Evolutionary conservation across 2,329 filamentous ascomycete species (phyloP).

Genomic region (Stachybotrys chartarum): DNA sequence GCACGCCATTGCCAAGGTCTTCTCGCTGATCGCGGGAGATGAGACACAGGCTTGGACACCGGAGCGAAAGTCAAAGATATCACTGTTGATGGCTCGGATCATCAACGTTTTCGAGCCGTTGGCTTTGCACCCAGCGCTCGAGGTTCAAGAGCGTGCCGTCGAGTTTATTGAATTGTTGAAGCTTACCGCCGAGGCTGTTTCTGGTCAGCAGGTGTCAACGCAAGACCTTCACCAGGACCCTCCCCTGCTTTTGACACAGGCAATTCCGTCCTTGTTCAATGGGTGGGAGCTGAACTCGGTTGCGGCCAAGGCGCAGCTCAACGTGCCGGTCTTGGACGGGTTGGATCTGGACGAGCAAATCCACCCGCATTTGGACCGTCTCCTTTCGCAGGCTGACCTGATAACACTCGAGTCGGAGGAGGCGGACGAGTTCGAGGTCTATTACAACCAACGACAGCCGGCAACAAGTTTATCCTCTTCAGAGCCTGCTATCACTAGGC

Average conservation of each 20-base stretch:
- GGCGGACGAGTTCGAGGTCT: constrained; percentile 60
- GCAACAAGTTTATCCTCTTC: constrained; percentile 43
- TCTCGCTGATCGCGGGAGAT: constrained; percentile 63
- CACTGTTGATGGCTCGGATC: constrained; percentile 73
- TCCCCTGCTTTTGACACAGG: constrained; percentile 80
- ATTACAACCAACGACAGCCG: constrained; percentile 52
- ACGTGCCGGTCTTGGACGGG: constrained; percentile 71
- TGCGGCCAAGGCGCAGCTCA: constrained; percentile 70
- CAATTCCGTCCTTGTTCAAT: constrained; percentile 79
- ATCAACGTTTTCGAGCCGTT: constrained; percentile 76
- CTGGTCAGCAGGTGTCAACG: constrained; percentile 54
- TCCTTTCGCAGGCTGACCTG: constrained; percentile 56
- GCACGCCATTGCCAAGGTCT: constrained; percentile 81
- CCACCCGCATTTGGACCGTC: constrained; percentile 60
- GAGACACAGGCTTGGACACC: constrained; percentile 62
- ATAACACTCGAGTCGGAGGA: constrained; percentile 42
- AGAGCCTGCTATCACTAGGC: constrained; percentile 45
- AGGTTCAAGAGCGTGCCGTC: constrained; percentile 91
- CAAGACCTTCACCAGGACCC: constrained; percentile 54
- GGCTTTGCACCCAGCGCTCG: constrained; percentile 74
- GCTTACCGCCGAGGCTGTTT: constrained; percentile 73
- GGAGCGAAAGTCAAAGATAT: constrained; percentile 65
- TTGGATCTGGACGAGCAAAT: constrained; percentile 79
- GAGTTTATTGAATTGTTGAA: constrained; percentile 88
- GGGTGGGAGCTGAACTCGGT: constrained; percentile 91